A percentile compares a stretch with the other conserved stretches of the same genome.
phyloP scores from a whole-genome alignment of 1,139 yeast genomes.

The Lodderomyces beijingensis region DNA sequence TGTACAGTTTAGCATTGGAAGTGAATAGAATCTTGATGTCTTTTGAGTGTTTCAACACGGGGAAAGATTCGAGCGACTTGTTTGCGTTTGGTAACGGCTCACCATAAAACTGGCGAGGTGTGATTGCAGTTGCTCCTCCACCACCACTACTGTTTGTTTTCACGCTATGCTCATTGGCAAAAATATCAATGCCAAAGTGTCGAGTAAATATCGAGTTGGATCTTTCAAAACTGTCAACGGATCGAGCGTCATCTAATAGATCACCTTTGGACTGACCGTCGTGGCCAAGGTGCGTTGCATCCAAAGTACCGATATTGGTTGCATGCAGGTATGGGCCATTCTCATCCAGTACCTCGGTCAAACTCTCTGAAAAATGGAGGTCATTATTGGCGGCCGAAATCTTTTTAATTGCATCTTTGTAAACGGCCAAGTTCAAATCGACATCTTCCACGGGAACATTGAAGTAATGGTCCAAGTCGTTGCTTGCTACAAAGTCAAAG shows the following conservation, averaged over 20 bases:
- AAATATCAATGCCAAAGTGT: slow-evolving; percentile 6
- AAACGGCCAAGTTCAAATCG: slow-evolving; percentile 17
- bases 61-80: slow-evolving; percentile 3
- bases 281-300: neutral
- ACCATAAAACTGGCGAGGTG: slow-evolving; percentile 5
- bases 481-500: slow-evolving; percentile 9
- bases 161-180: neutral
- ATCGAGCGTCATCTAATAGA: slow-evolving; percentile 6
- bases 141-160: neutral
- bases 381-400: slow-evolving; percentile 6
- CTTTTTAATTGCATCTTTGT: slow-evolving; percentile 16
- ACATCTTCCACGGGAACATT: slow-evolving; percentile 14
- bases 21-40: slow-evolving; percentile 3
- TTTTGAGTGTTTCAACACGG: slow-evolving; percentile 6
- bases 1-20: neutral
- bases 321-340: neutral
- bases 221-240: slow-evolving; percentile 9
- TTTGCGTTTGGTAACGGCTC: slow-evolving; percentile 16
- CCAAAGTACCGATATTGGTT: neutral
- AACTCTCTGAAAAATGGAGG: slow-evolving; percentile 1
- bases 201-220: slow-evolving; percentile 7
- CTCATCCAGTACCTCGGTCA: neutral
- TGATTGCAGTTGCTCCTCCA: too few species aligned
- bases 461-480: slow-evolving; percentile 7
- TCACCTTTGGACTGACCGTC: neutral